Base-by-base conservation (phyloP, 2,329 filamentous ascomycete genomes). In the Fusarium vanettenii region DNA sequence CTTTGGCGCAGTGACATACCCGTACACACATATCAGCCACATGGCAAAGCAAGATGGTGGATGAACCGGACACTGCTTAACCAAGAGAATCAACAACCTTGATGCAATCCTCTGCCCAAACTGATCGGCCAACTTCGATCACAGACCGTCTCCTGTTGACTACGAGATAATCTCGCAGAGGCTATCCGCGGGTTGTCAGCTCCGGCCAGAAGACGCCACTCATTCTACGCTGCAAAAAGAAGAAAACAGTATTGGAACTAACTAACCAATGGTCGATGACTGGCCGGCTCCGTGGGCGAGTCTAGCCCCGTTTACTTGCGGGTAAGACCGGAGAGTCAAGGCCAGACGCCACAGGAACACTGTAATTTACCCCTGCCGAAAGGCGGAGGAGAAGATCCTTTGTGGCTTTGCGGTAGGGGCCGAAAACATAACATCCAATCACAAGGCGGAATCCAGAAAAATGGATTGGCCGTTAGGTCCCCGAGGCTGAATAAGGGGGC, bases 311-410 rank as follows among this genome's bases (percentile, higher is more conserved):
- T 60, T 13, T 37, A 10, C n/a, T n/a, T 9, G 5, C 56, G 56
- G 56, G 56, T 60, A 60, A 37, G 35, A 41, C 56, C 56, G 56
- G 56, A 25, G 22, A 41, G 22, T 60, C 35, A 22, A 60, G 22
- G 18, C 22, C 56, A 43, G 56, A 20, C 56, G 56, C 56, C 56
- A 60, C 37, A 60, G 35, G 35, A 35, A 41, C 35, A 41, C 56
- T 60, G 56, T 13, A 60, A 60, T 60, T 60, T 60, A 43, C 56
- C 56, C 56, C 56, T 60, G 35, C 56, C 22, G 56, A 29, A 52
- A n/a, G 22, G n/a, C 11, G 31, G 33, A 37, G 50, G 55, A 33
- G 35, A 11, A 41, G 35, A 41, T 14, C 22, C 16, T 37, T 39
- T 59, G 56, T 60, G 56, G 56, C 56, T 60, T 41, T 25, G n/a